A percentile compares a stretch with the other conserved stretches of the same genome.
Conservation (phyloP, 1,139 yeast genomes). For the Candida gigantensis region DNA sequence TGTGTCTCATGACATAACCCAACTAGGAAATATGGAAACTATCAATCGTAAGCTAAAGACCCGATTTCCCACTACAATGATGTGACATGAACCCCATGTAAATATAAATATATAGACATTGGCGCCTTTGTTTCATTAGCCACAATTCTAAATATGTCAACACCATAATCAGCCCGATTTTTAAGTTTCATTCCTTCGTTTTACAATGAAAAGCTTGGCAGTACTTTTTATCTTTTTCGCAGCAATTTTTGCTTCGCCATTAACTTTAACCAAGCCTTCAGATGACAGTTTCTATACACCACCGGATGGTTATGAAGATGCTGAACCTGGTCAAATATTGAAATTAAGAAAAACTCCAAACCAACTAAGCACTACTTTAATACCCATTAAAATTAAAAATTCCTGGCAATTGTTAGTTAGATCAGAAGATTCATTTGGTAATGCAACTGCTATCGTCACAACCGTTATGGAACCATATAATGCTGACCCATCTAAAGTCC, state of each 20-base stretch:
- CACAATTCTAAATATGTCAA: background rate
- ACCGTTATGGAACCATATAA: constrained; percentile 34
- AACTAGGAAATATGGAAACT: too few relatives aligned
- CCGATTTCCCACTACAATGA: too few relatives aligned
- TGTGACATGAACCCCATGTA: too few relatives aligned
- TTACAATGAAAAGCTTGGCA: background rate
- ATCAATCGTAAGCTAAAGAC: too few relatives aligned
- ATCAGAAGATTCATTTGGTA: constrained; percentile 31
- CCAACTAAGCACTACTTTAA: constrained; percentile 17
- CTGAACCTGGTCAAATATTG: constrained; percentile 28
- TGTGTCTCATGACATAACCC: too few relatives aligned
- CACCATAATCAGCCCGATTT: background rate
- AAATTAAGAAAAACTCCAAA: constrained; percentile 24
- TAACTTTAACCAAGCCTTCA: constrained; percentile 14
- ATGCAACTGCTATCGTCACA: constrained; percentile 31
- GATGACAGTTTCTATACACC: constrained; percentile 30
- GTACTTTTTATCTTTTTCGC: background rate
- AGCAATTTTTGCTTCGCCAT: background rate
- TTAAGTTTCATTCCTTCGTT: background rate
- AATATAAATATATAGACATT: too few relatives aligned
- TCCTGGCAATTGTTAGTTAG: constrained; percentile 37
- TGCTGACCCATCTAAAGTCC: constrained; percentile 23
- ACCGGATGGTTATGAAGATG: constrained; percentile 26
- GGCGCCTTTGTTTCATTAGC: too few relatives aligned
- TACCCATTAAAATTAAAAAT: constrained; percentile 13